Conservation (phyloP, 1,139 yeast species). For the Yamadazyma spencermartinsiae region DNA sequence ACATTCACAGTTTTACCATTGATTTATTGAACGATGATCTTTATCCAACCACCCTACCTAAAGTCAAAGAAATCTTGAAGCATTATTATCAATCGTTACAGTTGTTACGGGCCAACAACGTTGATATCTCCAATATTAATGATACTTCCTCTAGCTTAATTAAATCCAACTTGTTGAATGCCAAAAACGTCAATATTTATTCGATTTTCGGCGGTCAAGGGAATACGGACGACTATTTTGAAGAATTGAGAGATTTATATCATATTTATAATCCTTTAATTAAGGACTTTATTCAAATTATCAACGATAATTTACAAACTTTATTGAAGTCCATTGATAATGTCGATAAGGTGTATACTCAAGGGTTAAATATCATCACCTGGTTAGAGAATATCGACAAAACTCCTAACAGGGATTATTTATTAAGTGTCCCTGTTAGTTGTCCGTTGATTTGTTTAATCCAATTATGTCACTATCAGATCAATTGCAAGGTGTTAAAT, state of each 20-base stretch:
- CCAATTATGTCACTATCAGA: conserved; percentile 90
- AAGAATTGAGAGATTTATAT: conserved; percentile 87
- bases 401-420: conserved; percentile 88
- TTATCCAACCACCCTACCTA: conserved; percentile 65
- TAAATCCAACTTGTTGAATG: conserved; percentile 51
- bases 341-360: conserved; percentile 86
- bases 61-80: conserved; percentile 72
- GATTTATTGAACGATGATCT: conserved; percentile 54
- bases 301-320: conserved; percentile 66
- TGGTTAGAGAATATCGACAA: conserved; percentile 86
- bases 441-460: conserved; percentile 95
- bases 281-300: conserved; percentile 65
- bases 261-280: conserved; percentile 74
- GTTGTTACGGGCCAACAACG: conserved; percentile 4
- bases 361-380: conserved; percentile 82
- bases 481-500: conserved; percentile 83
- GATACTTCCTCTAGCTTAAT: conserved; percentile 54
- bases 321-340: conserved; percentile 74
- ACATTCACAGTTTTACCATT: conserved; percentile 89
- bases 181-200: conserved; percentile 56
- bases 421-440: conserved; percentile 88
- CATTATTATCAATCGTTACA: conserved; percentile 53
- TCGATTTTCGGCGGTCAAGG: conserved; percentile 99
- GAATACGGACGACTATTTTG: conserved; percentile 95
- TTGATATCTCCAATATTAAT: neutral